Percentiles rank a stretch among this genome's conserved stretches.
Conservation (phyloP, 805 yeast genomes). For the Myxozyma nipponensis region DNA sequence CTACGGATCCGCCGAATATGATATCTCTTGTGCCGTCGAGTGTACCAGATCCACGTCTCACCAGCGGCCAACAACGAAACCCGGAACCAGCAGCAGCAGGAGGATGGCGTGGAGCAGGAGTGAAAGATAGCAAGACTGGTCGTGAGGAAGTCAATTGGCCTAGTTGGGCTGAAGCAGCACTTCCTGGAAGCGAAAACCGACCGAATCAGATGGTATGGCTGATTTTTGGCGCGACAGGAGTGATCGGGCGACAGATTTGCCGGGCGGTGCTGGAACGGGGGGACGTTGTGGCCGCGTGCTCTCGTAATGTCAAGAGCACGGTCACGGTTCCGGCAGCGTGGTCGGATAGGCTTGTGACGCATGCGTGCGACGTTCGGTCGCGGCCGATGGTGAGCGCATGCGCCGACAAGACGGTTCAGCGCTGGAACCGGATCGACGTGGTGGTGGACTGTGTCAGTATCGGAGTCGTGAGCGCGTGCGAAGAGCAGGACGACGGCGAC, state of each 20-base stretch:
- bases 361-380: constrained; percentile 28
- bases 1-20: background rate
- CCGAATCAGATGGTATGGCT: constrained; percentile 26
- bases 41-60: background rate
- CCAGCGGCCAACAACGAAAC: too few relatives aligned
- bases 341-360: constrained; percentile 18
- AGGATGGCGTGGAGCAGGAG: background rate
- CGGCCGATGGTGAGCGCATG: constrained; percentile 24
- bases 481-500: constrained; percentile 32
- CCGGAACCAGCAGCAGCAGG: background rate
- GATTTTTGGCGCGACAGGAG: constrained; percentile 33
- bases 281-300: constrained; percentile 30
- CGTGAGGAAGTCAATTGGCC: background rate
- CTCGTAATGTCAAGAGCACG: constrained; percentile 12
- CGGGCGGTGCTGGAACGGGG: constrained; percentile 29
- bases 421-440: constrained; percentile 30
- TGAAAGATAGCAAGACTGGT: background rate
- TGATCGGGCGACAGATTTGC: constrained; percentile 28
- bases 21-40: background rate
- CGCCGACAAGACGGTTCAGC: constrained; percentile 28
- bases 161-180: background rate
- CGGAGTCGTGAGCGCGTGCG: constrained; percentile 31
- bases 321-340: constrained; percentile 20
- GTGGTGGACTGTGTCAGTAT: constrained; percentile 29
- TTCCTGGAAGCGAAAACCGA: constrained; percentile 3